Conservation (phyloP, 768 basidiomycete genomes). For the Crassisporium funariophilum region DNA sequence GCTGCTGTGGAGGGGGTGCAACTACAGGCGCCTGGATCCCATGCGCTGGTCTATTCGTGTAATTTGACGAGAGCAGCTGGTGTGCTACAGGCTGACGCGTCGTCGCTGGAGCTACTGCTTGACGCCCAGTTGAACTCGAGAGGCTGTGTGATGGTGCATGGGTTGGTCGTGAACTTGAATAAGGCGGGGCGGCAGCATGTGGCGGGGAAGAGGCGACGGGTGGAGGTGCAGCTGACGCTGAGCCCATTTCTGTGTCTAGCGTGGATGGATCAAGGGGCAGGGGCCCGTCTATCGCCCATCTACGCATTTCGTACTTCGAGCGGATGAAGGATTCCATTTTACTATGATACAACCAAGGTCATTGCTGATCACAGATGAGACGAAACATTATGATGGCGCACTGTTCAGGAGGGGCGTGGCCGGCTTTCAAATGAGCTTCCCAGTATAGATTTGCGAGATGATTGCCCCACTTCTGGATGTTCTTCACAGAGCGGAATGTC, state of each 20-base stretch:
- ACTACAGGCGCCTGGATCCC: neutral
- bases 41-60: slow-evolving; percentile 22
- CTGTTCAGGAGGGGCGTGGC: slow-evolving; percentile 95
- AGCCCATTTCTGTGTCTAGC: too few species aligned
- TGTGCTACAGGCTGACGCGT: slow-evolving; percentile 54
- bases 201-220: slow-evolving; percentile 25
- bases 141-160: slow-evolving; percentile 31
- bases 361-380: neutral
- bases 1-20: slow-evolving; percentile 12
- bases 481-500: slow-evolving; percentile 50
- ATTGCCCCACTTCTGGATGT: slow-evolving; percentile 95
- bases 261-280: slow-evolving; percentile 79
- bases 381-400: slow-evolving; percentile 43
- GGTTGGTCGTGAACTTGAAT: too few species aligned
- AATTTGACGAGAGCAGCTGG: slow-evolving; percentile 54
- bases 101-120: slow-evolving; percentile 30
- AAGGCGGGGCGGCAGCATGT: slow-evolving; percentile 29
- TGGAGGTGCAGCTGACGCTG: slow-evolving; percentile 26
- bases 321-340: slow-evolving; percentile 99
- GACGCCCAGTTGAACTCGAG: slow-evolving; percentile 29
- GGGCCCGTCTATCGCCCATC: slow-evolving; percentile 94
- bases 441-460: slow-evolving; percentile 91
- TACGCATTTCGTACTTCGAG: slow-evolving; percentile 90
- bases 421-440: slow-evolving; percentile 92
- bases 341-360: slow-evolving; percentile 40